Evolutionary conservation across 345 rosid genomes (phyloP), one percentile per base, ranked within the genome.

Genomic region (Boechera stricta): DNA sequence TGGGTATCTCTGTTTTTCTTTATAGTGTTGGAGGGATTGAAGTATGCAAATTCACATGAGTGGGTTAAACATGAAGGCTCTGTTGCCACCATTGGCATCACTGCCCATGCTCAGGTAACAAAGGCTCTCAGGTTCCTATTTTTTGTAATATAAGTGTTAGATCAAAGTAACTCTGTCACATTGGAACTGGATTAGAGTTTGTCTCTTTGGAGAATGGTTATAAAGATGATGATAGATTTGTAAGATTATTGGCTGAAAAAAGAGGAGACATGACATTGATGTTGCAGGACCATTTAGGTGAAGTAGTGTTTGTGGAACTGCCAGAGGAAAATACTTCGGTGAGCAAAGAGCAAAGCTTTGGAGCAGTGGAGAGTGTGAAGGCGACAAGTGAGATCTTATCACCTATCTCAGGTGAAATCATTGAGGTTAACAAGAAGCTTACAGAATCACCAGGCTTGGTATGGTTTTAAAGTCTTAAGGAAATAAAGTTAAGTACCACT

Each of bases 61-160:
- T 94, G 97, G 97, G 94, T 90, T 77, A 92, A 94, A 82, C 93
- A 87, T 83, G 97, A 94, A 75, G 97, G 94, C 64, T 56, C 84
- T 51, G 91, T 90, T 66, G 95, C 97, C 63, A 85, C 88, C 15
- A 64, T 94, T 81, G 97, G 98, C 79, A 90, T 94, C 82, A 94
- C 92, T 65, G 93, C 86, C 80, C 98, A 94, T 83, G 97, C 98
- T 62, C 97, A 92, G 95, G 97, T 94, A 70, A 70, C 28, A 38
- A 16, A 51, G 55, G 29, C 55, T 55, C 61, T 26, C 33, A 3
- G 24, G 7, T 58, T 57, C 24, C 13, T 31, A 10, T 54, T 55
- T 21, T 36, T 24, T 4, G 52, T 54, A 26, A 38, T 35, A 31
- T 4, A 61, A 62, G 31, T 10, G 39, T 4, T 28, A 51, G 69